These are phyloP conservation scores for Peronospora farinosa DNA, from an alignment of 352 stramenopile species.

Conservation along the genomic window DNA sequence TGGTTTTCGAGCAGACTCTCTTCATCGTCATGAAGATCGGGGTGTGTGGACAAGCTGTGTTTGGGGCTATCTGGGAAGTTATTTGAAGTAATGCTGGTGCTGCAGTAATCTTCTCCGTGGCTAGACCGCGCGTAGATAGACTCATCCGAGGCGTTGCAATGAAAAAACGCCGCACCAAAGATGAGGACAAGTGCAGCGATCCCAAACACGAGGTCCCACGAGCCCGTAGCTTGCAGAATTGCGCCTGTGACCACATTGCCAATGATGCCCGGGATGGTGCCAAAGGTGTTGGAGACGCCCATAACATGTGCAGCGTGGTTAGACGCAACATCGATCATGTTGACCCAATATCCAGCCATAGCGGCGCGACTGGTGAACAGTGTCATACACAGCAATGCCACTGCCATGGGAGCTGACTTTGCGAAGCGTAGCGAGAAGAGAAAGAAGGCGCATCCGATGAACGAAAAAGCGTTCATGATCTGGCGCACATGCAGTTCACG, in stretches of 20 bases:
- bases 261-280: conserved; percentile 77
- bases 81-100: conserved; percentile 28
- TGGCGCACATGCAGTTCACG: conserved; percentile 74
- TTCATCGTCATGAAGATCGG: conserved; percentile 44
- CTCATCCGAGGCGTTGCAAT: conserved; percentile 68
- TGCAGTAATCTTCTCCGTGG: conserved; percentile 22
- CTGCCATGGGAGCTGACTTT: conserved; percentile 39
- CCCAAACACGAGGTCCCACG: conserved; percentile 79
- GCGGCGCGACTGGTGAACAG: conserved; percentile 71
- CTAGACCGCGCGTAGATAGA: conserved; percentile 46
- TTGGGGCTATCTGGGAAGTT: conserved; percentile 27
- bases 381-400: conserved; percentile 65
- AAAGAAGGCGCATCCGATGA: conserved; percentile 65
- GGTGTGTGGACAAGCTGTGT: conserved; percentile 27
- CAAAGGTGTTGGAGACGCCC: conserved; percentile 84
- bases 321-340: conserved; percentile 85
- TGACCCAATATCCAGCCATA: conserved; percentile 83
- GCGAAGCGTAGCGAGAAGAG: conserved; percentile 69
- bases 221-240: conserved; percentile 62
- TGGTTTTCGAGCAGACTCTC: conserved; percentile 45
- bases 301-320: conserved; percentile 80
- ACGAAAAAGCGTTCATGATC: conserved; percentile 67
- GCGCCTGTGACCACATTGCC: conserved; percentile 80
- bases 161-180: conserved; percentile 68
- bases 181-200: conserved; percentile 69